Evolutionary conservation across 306 rosid species (phyloP).

Genomic region (Dalbergia cochinchinensis): DNA sequence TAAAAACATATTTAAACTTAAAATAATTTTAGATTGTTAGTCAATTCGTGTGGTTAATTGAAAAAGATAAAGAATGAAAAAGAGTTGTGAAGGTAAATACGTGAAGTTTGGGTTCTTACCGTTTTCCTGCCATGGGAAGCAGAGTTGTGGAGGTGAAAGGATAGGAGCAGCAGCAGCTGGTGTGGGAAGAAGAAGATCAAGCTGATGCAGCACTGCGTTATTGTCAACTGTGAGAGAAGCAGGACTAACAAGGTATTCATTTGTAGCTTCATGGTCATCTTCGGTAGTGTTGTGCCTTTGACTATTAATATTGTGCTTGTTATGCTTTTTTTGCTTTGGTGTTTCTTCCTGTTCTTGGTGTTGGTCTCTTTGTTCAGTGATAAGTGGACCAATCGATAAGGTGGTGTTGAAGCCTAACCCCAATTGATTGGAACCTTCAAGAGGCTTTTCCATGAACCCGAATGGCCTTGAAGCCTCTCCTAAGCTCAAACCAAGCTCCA

Average conservation of each 20-base stretch:
- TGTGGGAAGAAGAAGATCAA: conserved; percentile 64
- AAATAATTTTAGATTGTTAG: too few species aligned
- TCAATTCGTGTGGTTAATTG: too few species aligned
- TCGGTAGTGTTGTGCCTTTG: not conserved
- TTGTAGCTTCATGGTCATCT: conserved; percentile 18
- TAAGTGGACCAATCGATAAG: conserved; percentile 59
- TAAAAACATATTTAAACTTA: too few species aligned
- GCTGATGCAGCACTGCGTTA: conserved; percentile 56
- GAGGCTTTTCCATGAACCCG: conserved; percentile 55
- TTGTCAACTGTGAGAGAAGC: conserved; percentile 28
- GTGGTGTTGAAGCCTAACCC: conserved; percentile 77
- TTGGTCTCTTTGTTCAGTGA: conserved; percentile 27
- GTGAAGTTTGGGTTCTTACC: too few species aligned
- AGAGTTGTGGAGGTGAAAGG: conserved; percentile 34
- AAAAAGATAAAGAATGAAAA: too few species aligned
- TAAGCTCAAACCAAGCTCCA: conserved; percentile 89
- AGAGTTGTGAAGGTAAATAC: too few species aligned
- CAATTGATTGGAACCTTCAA: conserved; percentile 35
- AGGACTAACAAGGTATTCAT: not conserved
- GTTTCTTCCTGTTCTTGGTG: conserved; percentile 17
- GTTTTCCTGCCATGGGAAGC: conserved; percentile 66
- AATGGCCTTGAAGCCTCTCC: conserved; percentile 77
- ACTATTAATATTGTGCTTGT: conserved; percentile 1
- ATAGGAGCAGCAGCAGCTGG: too few species aligned
- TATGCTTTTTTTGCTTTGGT: conserved; percentile 13